Evolutionary conservation across 345 rosid species (phyloP).

Genomic region (Populus pruinosa): DNA sequence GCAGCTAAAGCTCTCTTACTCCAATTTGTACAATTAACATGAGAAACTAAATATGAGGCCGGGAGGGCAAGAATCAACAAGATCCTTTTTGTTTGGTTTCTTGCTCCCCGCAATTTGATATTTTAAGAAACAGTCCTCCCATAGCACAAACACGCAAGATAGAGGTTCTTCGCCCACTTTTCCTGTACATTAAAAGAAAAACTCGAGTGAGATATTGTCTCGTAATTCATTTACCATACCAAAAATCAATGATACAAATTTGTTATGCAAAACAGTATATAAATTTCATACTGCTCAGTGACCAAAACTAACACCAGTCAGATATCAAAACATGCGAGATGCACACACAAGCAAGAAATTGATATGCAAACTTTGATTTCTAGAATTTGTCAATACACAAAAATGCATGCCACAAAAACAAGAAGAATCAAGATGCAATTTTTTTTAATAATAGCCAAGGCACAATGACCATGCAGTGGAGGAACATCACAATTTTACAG

Average conservation of each 20-base stretch:
- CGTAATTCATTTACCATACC: background rate
- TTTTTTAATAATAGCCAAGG: background rate
- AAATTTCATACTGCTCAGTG: background rate
- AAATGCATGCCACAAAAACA: background rate
- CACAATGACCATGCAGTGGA: background rate
- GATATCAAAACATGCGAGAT: background rate
- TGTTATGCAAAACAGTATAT: background rate
- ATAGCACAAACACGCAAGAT: slow-evolving; percentile 36
- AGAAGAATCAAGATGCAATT: background rate
- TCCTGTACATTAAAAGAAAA: slow-evolving; percentile 18
- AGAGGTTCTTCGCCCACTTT: slow-evolving; percentile 42
- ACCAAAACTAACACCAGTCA: background rate
- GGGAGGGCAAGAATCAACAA: background rate
- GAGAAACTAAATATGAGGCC: background rate
- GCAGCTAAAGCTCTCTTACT: slow-evolving; percentile 4
- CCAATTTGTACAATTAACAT: slow-evolving; percentile 18
- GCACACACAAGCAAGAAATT: background rate
- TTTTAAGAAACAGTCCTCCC: slow-evolving; percentile 40
- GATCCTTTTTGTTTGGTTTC: background rate
- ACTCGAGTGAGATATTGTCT: background rate
- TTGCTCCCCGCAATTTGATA: background rate
- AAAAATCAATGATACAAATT: background rate
- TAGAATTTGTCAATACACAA: background rate
- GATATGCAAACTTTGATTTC: background rate
- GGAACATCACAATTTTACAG: background rate